Percentiles rank a stretch among this genome's conserved stretches.
phyloP scores from a whole-genome alignment of 148 eudicot genomes.

The Simmondsia chinensis region DNA sequence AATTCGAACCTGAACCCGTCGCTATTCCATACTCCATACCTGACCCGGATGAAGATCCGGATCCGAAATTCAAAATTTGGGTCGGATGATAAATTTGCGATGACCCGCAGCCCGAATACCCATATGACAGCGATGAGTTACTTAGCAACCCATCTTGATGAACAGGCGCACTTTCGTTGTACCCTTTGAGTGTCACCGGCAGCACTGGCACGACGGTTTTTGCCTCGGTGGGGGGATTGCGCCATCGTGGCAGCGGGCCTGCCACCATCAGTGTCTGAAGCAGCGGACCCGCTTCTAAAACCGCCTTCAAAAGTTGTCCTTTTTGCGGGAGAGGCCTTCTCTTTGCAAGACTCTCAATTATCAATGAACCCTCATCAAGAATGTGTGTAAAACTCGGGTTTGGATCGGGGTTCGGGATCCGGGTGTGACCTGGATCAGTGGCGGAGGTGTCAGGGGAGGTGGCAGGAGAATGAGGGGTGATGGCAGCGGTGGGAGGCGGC shows the following conservation, averaged over 20 bases:
- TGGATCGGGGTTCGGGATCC: neutral
- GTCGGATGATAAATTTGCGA: too few relatives aligned
- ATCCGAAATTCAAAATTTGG: too few relatives aligned
- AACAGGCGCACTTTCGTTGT: too few relatives aligned
- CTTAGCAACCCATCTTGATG: too few relatives aligned
- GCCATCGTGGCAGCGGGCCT: conserved; percentile 41
- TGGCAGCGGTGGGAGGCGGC: neutral
- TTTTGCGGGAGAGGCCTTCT: conserved; percentile 29
- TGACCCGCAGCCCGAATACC: too few relatives aligned
- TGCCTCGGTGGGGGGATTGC: conserved; percentile 31
- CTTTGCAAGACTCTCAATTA: conserved; percentile 24
- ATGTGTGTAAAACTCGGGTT: neutral
- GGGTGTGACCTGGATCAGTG: neutral
- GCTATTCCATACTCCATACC: too few relatives aligned
- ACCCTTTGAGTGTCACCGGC: conserved; percentile 14
- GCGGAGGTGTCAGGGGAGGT: conserved; percentile 12
- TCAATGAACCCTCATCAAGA: conserved; percentile 11
- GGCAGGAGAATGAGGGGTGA: conserved; percentile 22
- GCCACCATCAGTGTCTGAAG: conserved; percentile 40
- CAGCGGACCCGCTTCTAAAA: conserved; percentile 40
- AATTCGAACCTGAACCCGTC: too few relatives aligned
- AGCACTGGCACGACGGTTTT: conserved; percentile 19
- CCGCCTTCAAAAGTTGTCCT: conserved; percentile 35
- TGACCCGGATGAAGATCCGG: too few relatives aligned
- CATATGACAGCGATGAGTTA: too few relatives aligned